Percentiles rank a stretch among this genome's conserved stretches.
Conservation (phyloP, 805 yeast species). For the Lipomyces kockii region DNA sequence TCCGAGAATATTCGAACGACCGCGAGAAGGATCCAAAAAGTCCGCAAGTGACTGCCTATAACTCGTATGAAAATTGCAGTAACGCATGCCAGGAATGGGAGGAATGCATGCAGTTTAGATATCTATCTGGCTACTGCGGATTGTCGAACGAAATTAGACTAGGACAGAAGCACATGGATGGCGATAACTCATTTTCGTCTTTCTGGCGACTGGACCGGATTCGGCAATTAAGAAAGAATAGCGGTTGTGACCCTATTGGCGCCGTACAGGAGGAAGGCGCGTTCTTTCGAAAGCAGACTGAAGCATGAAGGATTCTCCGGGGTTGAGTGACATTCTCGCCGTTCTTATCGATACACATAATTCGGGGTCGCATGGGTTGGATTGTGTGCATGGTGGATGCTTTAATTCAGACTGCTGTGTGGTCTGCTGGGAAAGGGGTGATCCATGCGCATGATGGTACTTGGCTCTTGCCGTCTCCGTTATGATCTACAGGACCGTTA, state of each 20-base stretch:
- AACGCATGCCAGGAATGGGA: constrained; percentile 35
- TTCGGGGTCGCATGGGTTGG: too few species aligned
- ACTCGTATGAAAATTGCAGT: constrained; percentile 23
- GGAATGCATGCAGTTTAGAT: constrained; percentile 24
- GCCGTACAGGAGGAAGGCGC: constrained; percentile 16
- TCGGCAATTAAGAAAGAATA: constrained; percentile 36
- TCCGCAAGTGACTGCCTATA: constrained; percentile 11
- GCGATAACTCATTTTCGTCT: constrained; percentile 35
- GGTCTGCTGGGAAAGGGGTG: too few species aligned
- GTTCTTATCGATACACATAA: too few species aligned
- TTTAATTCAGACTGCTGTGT: too few species aligned
- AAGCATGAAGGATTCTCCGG: background rate
- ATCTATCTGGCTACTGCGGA: constrained; percentile 14
- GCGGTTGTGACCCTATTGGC: constrained; percentile 38
- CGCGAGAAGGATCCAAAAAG: constrained; percentile 7
- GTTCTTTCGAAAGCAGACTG: constrained; percentile 1
- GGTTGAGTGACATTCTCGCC: too few species aligned
- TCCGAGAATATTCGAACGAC: constrained; percentile 1
- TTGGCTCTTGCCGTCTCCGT: too few species aligned
- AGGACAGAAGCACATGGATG: constrained; percentile 20
- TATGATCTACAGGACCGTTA: too few species aligned
- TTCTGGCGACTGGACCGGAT: constrained; percentile 47
- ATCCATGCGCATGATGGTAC: too few species aligned
- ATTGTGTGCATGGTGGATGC: too few species aligned
- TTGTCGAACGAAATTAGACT: constrained; percentile 20